Conservation (phyloP, 2,329 filamentous ascomycete species). For the Pseudogymnoascus sp. region DNA sequence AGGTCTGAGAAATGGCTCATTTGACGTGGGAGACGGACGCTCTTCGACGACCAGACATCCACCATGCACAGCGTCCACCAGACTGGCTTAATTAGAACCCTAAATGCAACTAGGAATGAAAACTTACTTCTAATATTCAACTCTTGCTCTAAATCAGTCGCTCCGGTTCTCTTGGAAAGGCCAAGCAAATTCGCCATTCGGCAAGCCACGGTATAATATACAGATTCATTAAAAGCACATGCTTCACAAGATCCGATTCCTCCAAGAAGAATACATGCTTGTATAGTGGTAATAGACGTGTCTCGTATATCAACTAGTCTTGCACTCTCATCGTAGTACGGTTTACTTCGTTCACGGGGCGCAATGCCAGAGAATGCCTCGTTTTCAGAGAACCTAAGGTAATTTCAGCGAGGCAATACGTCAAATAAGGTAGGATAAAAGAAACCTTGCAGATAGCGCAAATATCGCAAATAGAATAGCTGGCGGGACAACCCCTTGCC, state of each 20-base stretch:
- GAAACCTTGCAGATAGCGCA: constrained; percentile 18
- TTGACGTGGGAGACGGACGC: constrained; percentile 16
- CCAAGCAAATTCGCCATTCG: constrained; percentile 18
- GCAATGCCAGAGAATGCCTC: constrained; percentile 12
- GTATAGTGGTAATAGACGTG: constrained; percentile 17
- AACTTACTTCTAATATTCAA: constrained; percentile 17
- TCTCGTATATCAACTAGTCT: constrained; percentile 16
- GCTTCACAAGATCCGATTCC: constrained; percentile 16
- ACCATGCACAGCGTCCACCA: constrained; percentile 21
- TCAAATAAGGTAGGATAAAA: background rate
- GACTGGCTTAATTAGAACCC: constrained; percentile 13
- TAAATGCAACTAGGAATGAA: background rate
- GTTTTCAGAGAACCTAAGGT: constrained; percentile 17
- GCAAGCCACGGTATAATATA: constrained; percentile 19
- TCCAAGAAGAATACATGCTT: constrained; percentile 19
- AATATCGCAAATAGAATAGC: constrained; percentile 18
- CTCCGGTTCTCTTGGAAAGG: constrained; percentile 13
- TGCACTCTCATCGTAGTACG: constrained; percentile 14
- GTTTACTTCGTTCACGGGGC: constrained; percentile 13
- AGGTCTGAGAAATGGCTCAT: constrained; percentile 15
- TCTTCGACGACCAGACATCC: constrained; percentile 21
- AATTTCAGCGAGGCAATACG: constrained; percentile 1
- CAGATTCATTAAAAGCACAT: constrained; percentile 14
- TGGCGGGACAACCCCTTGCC: constrained; percentile 11
- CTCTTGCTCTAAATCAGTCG: constrained; percentile 14